phyloP scores from a whole-genome alignment of 768 basidiomycete species.

The Tubosaeta sp. region DNA sequence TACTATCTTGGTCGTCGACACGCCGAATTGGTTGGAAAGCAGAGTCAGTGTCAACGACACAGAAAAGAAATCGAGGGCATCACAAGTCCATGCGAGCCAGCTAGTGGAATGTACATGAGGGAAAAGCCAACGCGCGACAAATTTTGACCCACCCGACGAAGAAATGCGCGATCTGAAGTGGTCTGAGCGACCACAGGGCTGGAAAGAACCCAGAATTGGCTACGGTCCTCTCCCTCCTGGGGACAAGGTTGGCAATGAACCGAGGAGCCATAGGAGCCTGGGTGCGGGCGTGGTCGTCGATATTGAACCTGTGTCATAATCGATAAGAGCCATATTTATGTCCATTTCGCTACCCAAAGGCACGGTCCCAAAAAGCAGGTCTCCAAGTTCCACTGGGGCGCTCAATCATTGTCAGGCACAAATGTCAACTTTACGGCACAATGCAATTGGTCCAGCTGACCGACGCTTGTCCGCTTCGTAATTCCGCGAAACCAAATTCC shows the following conservation, averaged over 20 bases:
- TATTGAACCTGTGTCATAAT: not conserved
- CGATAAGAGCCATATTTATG: constrained; percentile 9
- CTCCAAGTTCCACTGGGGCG: not conserved
- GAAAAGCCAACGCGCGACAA: not conserved
- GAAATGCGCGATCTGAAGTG: constrained; percentile 56
- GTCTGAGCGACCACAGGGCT: constrained; percentile 43
- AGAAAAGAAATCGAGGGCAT: constrained; percentile 84
- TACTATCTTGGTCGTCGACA: constrained; percentile 41
- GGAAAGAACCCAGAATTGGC: constrained; percentile 35
- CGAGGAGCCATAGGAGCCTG: constrained; percentile 13
- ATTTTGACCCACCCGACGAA: constrained; percentile 44
- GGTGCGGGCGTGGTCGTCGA: not conserved
- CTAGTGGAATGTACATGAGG: constrained; percentile 28
- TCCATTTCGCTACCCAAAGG: not conserved
- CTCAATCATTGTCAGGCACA: constrained; percentile 16
- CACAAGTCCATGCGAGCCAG: constrained; percentile 85
- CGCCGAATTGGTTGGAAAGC: constrained; percentile 47
- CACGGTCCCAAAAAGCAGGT: constrained; percentile 15
- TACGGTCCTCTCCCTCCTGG: constrained; percentile 39
- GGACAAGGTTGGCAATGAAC: constrained; percentile 48
- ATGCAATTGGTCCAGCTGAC: constrained; percentile 7
- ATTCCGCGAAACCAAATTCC: not conserved
- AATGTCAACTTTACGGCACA: constrained; percentile 14
- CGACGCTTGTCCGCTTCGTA: not conserved
- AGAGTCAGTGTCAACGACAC: constrained; percentile 56